Evolutionary conservation across 768 basidiomycete species (phyloP).

Genomic region (Russula sp.): DNA sequence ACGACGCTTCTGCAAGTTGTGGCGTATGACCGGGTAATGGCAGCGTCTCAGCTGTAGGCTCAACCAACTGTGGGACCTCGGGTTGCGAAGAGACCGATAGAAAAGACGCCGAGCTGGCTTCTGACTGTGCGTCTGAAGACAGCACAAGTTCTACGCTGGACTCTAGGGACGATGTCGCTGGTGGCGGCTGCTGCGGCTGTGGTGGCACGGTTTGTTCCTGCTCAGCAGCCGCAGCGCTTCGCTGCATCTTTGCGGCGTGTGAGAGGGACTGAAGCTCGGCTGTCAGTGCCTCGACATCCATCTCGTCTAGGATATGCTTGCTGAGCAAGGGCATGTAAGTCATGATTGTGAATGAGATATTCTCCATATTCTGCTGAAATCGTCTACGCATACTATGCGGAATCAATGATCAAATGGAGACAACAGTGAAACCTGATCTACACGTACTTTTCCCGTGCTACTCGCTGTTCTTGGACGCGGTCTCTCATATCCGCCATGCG

Average conservation of each 20-base stretch:
- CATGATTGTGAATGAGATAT: conserved; percentile 69
- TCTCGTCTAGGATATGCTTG: conserved; percentile 56
- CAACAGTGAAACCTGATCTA: not conserved
- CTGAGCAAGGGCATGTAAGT: conserved; percentile 63
- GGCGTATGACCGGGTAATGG: not conserved
- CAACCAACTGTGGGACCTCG: conserved; percentile 36
- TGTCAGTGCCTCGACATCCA: conserved; percentile 73
- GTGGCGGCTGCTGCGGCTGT: conserved; percentile 9
- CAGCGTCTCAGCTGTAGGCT: conserved; percentile 37
- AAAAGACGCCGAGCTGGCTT: conserved; percentile 38
- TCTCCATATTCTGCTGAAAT: conserved; percentile 72
- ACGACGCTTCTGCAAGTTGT: conserved; percentile 23
- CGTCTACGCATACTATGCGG: conserved; percentile 55
- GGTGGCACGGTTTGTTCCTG: conserved; percentile 8
- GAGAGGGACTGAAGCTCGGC: conserved; percentile 45
- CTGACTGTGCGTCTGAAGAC: conserved; percentile 37
- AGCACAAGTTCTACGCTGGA: conserved; percentile 35
- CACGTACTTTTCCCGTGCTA: conserved; percentile 67
- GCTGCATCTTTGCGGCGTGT: conserved; percentile 28
- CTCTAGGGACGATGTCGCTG: conserved; percentile 29
- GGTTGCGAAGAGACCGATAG: conserved; percentile 37
- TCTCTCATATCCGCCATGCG: conserved; percentile 63
- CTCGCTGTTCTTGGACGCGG: conserved; percentile 49
- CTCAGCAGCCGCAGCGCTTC: conserved; percentile 18
- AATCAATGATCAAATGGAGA: not conserved